Evolutionary conservation across 2,329 filamentous ascomycete genomes (phyloP), one percentile per base, ranked within the genome.

Genomic region (Pseudogymnoascus sp.): DNA sequence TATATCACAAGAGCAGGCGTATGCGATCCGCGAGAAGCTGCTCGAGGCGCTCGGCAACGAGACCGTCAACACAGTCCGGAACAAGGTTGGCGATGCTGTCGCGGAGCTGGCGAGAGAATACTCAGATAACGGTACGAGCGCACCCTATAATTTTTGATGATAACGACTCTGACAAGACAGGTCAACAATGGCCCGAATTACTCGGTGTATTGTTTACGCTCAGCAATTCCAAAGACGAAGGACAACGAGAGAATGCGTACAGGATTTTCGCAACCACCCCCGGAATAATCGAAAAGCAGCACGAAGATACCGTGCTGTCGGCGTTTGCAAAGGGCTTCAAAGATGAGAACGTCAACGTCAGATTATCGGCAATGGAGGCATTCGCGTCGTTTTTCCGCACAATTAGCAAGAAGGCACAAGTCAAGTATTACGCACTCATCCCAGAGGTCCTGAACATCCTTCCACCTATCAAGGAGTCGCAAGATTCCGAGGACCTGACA

Each of bases 1-100:
- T 37, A 80, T 97, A 60, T 82, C 83, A 66, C 79, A 82, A 63
- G 86, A 90, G 36, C 87, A 94, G 73, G 87, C 88, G 66, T 79
- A 85, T 59, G 87, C 85, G 58, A 96, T 97, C 70, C 86, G 92
- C 68, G 83, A 88, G 70, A 96, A 93, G 75, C 80, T 97, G 63
- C 82, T 97, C 42, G 84, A 92, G 71, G 86, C 85, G 60, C 80
- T 97, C 60, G 85, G 85, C 63, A 80, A 79, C 65, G 94, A 97
- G 77, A 79, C 83, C 21, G 84, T 89, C 65, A 83, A 86, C 65
- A 80, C 84, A 39, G 89, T 96, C 55, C 84, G 94, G 70, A 94
- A 96, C 78, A 99, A 99, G 77, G 89, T 97, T 72, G 94, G 92
- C 69, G 94, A 99, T 76, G 92, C 93, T n/a, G 89, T 97, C 65